A percentile compares a stretch with the other conserved stretches of the same genome.
Conservation (phyloP, 805 yeast species). For the Hanseniaspora valbyensis region DNA sequence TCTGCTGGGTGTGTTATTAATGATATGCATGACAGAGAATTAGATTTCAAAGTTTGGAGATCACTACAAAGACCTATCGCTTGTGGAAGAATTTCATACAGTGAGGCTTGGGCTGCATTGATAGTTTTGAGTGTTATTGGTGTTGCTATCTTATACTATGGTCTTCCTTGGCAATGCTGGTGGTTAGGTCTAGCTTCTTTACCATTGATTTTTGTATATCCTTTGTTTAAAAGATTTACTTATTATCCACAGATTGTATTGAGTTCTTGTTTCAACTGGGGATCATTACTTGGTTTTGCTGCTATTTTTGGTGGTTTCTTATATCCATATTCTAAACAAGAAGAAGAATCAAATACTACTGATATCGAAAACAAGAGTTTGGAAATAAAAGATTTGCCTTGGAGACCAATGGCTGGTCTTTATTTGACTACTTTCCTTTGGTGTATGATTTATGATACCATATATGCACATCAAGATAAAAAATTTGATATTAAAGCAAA, state of each 20-base stretch:
- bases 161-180: constrained; percentile 74
- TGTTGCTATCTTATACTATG: constrained; percentile 47
- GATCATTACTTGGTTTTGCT: constrained; percentile 85
- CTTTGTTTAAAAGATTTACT: constrained; percentile 86
- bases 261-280: constrained; percentile 86
- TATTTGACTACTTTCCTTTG: constrained; percentile 70
- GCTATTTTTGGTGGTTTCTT: constrained; percentile 43
- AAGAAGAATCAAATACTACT: background rate
- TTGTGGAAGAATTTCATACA: constrained; percentile 62
- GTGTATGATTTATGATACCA: constrained; percentile 93
- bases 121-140: constrained; percentile 69
- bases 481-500: constrained; percentile 79
- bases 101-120: constrained; percentile 59
- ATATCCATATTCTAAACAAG: background rate
- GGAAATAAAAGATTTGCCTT: constrained; percentile 52
- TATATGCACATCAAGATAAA: constrained; percentile 97
- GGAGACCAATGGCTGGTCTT: constrained; percentile 65
- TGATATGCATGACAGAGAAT: constrained; percentile 72
- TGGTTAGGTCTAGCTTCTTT: constrained; percentile 70
- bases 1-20: constrained; percentile 97
- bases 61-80: constrained; percentile 91
- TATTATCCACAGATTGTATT: constrained; percentile 86
- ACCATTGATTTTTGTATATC: constrained; percentile 73
- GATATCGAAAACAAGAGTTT: background rate
- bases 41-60: constrained; percentile 77